These are phyloP conservation scores for Phalaenopsis equestris DNA, from an alignment of 106 monocot genomes.

Conservation along the genomic window DNA sequence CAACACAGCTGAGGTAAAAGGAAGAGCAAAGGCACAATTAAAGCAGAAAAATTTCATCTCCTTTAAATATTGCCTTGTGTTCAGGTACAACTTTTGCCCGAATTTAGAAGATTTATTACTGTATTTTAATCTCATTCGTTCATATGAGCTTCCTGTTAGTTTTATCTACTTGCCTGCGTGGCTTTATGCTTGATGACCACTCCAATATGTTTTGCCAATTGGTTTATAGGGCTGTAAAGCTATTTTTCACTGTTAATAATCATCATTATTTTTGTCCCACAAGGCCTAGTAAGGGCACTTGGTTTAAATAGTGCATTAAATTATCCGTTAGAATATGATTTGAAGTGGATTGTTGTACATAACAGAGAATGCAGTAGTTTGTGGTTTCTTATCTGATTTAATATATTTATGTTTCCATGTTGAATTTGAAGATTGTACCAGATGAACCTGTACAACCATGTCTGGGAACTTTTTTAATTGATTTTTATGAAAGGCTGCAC, in stretches of 20 bases:
- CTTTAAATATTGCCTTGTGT: not conserved
- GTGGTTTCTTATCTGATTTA: no score
- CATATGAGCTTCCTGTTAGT: not conserved
- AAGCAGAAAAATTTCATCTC: not conserved
- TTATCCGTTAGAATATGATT: no score
- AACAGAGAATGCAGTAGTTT: no score
- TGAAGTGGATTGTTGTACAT: no score
- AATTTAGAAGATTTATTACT: not conserved
- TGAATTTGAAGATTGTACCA: no score
- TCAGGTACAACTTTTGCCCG: not conserved
- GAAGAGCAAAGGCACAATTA: no score
- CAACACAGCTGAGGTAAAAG: not conserved
- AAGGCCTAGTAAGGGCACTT: no score
- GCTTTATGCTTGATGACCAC: not conserved
- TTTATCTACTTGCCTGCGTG: not conserved
- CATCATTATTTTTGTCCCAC: not conserved
- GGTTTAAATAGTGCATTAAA: no score
- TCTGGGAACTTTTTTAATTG: no score
- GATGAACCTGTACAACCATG: no score
- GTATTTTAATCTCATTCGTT: constrained; percentile 2
- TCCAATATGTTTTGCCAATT: not conserved
- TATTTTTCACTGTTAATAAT: constrained; percentile 1
- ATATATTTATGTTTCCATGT: no score
- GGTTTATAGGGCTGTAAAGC: constrained; percentile 5
- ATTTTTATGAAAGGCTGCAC: no score